Conservation (phyloP, 805 yeast species). For the Starmerella powellii region DNA sequence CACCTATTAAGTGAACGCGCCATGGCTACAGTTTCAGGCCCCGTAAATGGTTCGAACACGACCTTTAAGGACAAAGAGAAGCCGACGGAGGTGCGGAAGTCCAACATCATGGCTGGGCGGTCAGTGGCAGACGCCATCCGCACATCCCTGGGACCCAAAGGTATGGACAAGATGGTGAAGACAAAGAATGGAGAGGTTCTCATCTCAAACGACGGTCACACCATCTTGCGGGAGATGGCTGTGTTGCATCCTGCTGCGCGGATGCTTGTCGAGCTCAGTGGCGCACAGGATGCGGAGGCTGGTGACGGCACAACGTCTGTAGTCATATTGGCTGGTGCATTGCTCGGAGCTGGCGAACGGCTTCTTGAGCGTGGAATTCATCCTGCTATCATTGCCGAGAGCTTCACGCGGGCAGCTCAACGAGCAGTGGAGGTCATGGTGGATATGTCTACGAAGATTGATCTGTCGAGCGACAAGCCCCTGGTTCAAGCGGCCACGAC, state of each 20-base stretch:
- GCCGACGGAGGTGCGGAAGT: conserved; percentile 85
- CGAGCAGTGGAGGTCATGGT: conserved; percentile 70
- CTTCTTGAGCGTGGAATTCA: conserved; percentile 79
- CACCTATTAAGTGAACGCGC: not conserved
- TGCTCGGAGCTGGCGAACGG: conserved; percentile 89
- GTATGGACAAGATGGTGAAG: conserved; percentile 96
- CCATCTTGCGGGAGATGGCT: conserved; percentile 94
- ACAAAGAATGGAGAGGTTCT: conserved; percentile 85
- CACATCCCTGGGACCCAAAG: conserved; percentile 94
- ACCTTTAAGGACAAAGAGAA: conserved; percentile 87
- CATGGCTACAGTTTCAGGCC: conserved; percentile 4
- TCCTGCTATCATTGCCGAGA: conserved; percentile 88
- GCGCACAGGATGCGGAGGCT: conserved; percentile 98
- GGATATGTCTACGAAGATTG: conserved; percentile 73
- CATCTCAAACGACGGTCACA: conserved; percentile 96
- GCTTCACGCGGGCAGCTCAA: conserved; percentile 78
- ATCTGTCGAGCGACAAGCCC: conserved; percentile 69
- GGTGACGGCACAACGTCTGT: conserved; percentile 99
- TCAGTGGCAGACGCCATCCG: conserved; percentile 93
- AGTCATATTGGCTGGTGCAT: conserved; percentile 87
- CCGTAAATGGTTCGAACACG: conserved; percentile 39
- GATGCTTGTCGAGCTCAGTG: conserved; percentile 94
- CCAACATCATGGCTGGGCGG: conserved; percentile 81
- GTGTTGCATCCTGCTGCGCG: conserved; percentile 97
- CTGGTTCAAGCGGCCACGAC: conserved; percentile 88